Evolutionary conservation across 345 rosid genomes (phyloP).

Genomic region (Adansonia digitata): DNA sequence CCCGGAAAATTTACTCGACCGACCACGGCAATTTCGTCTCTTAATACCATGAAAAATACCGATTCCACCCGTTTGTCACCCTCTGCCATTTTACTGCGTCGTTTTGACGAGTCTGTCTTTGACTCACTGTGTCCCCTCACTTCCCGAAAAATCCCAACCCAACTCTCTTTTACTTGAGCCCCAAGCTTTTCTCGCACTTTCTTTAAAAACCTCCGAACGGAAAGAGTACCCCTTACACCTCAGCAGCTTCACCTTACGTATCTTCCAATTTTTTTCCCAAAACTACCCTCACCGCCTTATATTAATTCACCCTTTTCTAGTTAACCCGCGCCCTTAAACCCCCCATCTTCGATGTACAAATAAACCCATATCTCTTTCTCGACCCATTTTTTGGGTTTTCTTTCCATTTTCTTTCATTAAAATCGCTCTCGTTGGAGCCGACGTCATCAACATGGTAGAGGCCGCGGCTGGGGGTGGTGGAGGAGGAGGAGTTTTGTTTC

Average conservation of each 20-base stretch:
- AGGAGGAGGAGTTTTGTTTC: constrained; percentile 5
- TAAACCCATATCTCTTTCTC: neutral
- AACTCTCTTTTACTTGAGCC: constrained; percentile 24
- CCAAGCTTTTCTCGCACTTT: constrained; percentile 21
- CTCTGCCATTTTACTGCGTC: constrained; percentile 35
- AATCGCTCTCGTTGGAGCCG: neutral
- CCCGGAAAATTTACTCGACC: constrained; percentile 19
- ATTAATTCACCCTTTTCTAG: constrained; percentile 3
- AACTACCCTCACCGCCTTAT: constrained; percentile 22
- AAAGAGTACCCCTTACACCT: neutral
- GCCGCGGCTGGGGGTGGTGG: neutral
- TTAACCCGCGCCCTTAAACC: constrained; percentile 7
- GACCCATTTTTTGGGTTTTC: neutral
- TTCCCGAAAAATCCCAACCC: neutral
- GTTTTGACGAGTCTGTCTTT: constrained; percentile 18
- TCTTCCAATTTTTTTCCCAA: constrained; percentile 19
- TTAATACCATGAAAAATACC: constrained; percentile 5
- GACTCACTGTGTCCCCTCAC: neutral
- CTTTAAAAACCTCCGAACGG: neutral
- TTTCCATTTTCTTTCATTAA: neutral
- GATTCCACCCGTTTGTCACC: constrained; percentile 21
- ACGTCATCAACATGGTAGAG: neutral
- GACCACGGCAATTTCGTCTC: constrained; percentile 20
- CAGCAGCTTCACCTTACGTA: neutral
- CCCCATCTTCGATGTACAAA: constrained; percentile 12